Conservation (phyloP, 2,329 filamentous ascomycete genomes). For the Zymoseptoria ardabiliae region DNA sequence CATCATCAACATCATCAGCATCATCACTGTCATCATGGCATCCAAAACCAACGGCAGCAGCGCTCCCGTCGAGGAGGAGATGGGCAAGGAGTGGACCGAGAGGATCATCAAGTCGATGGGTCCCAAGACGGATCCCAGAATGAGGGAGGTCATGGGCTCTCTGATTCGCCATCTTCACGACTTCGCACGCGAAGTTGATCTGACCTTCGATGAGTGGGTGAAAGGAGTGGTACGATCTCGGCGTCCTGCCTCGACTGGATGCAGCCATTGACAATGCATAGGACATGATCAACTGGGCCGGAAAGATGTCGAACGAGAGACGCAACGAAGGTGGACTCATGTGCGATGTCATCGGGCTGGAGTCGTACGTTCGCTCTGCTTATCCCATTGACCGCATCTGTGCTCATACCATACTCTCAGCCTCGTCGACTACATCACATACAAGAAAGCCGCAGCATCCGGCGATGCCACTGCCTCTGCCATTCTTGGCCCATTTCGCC, state of each 20-base stretch:
- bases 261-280: neutral
- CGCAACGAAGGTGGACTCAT: slow-evolving; percentile 58
- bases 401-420: neutral
- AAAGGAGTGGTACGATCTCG: slow-evolving; percentile 34
- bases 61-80: slow-evolving; percentile 1
- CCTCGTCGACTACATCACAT: slow-evolving; percentile 70
- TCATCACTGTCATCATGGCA: neutral
- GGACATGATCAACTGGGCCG: slow-evolving; percentile 53
- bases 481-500: slow-evolving; percentile 81
- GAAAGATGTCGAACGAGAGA: slow-evolving; percentile 54
- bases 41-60: neutral
- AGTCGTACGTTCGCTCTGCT: slow-evolving; percentile 26
- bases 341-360: slow-evolving; percentile 52
- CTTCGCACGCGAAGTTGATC: slow-evolving; percentile 51
- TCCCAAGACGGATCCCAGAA: slow-evolving; percentile 27
- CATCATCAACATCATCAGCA: too few relatives aligned
- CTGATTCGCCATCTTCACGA: slow-evolving; percentile 52
- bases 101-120: slow-evolving; percentile 32
- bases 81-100: slow-evolving; percentile 22
- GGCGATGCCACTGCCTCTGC: slow-evolving; percentile 60
- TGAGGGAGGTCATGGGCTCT: slow-evolving; percentile 38
- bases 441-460: slow-evolving; percentile 51
- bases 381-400: neutral
- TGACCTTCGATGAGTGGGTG: slow-evolving; percentile 55
- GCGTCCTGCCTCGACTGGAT: neutral